Evolutionary conservation across 176 grass and related monocot genomes (phyloP).

Genomic region (Tillandsia fasciculata): DNA sequence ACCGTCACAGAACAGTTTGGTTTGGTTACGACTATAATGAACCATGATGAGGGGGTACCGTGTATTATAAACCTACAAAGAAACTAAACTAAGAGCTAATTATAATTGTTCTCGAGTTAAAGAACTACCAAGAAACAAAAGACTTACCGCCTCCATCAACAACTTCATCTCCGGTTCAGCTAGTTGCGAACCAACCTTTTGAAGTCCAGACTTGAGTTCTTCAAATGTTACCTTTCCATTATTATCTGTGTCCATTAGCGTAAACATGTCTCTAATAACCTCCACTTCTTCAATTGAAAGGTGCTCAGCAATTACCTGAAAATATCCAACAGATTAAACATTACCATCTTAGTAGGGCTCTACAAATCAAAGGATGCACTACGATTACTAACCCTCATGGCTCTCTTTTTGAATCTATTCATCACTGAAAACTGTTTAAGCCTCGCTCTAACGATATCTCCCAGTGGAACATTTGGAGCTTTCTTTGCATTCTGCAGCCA

Average conservation of each 20-base stretch:
- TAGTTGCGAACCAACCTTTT: conserved; percentile 69
- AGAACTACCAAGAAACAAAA: not conserved
- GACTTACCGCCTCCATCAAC: conserved; percentile 88
- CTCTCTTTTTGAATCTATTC: conserved; percentile 91
- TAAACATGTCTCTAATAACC: conserved; percentile 84
- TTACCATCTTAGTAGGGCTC: not conserved
- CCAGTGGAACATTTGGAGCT: conserved; percentile 50
- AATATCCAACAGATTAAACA: not conserved
- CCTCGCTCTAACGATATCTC: conserved; percentile 53
- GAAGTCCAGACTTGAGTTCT: conserved; percentile 76
- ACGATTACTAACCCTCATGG: conserved; percentile 45
- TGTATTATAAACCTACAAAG: not conserved
- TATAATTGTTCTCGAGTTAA: not conserved
- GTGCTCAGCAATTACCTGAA: conserved; percentile 78
- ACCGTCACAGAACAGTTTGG: too few species aligned
- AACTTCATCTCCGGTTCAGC: conserved; percentile 86
- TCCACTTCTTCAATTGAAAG: conserved; percentile 87
- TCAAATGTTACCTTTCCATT: conserved; percentile 70
- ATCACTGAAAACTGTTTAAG: conserved; percentile 77
- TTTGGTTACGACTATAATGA: too few species aligned
- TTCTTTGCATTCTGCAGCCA: conserved; percentile 62
- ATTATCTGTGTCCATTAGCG: conserved; percentile 67
- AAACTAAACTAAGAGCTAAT: not conserved
- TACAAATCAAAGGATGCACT: not conserved
- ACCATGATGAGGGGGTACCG: not conserved